Conservation (phyloP, 1,284 basidiomycete genomes). For the Leucoagaricus sp. region DNA sequence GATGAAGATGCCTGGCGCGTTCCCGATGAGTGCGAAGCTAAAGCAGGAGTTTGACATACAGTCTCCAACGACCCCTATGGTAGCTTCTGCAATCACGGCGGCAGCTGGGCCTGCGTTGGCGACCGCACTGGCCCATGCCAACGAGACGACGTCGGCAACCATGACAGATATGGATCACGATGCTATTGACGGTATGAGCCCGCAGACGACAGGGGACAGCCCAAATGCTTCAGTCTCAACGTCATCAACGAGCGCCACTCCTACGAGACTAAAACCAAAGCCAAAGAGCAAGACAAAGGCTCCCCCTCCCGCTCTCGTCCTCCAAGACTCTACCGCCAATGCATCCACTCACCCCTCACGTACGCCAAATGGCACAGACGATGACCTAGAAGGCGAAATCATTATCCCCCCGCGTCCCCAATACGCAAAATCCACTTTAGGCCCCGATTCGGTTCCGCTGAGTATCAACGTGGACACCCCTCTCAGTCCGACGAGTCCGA, state of each 20-base stretch:
- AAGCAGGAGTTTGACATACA: background rate
- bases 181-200: background rate
- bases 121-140: background rate
- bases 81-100: background rate
- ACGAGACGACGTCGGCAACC: background rate
- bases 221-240: background rate
- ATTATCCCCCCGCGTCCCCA: background rate
- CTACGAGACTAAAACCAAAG: conserved; percentile 5
- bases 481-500: conserved; percentile 46
- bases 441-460: conserved; percentile 25
- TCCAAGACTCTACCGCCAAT: background rate
- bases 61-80: background rate
- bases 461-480: conserved; percentile 24
- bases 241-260: background rate
- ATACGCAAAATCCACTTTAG: conserved; percentile 16
- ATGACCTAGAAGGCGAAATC: background rate
- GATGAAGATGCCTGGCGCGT: conserved; percentile 13
- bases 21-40: conserved; percentile 7
- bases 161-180: background rate
- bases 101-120: background rate
- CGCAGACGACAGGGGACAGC: background rate
- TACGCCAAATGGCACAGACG: background rate
- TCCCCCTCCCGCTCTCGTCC: conserved; percentile 10
- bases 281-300: conserved; percentile 1
- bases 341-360: background rate